These are phyloP conservation scores for Primulina tabacum DNA, from an alignment of 257 asterid species.

Conservation along the genomic window DNA sequence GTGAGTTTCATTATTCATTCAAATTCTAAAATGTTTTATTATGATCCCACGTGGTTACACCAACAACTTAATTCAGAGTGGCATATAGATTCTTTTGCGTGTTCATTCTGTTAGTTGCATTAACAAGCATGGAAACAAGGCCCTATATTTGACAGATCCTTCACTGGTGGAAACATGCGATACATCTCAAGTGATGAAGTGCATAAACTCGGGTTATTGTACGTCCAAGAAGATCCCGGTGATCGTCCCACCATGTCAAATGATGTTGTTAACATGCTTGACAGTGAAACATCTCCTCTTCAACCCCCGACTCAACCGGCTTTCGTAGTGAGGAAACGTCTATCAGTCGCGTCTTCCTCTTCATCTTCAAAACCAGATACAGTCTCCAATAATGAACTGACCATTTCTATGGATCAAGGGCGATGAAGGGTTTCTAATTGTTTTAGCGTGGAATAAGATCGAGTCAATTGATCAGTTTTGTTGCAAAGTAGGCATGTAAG, in stretches of 20 bases:
- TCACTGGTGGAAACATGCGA: constrained; percentile 18
- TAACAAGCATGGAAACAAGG: constrained; percentile 35
- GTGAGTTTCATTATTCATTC: constrained; percentile 25
- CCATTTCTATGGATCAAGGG: constrained; percentile 28
- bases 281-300: constrained; percentile 23
- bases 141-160: constrained; percentile 26
- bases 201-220: constrained; percentile 38
- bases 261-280: constrained; percentile 29
- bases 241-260: constrained; percentile 38
- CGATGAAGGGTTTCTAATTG: constrained; percentile 19
- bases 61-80: too few relatives aligned
- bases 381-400: constrained; percentile 18
- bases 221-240: constrained; percentile 44
- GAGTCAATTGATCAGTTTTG: not conserved
- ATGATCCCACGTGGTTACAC: too few relatives aligned
- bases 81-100: not conserved
- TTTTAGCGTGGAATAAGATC: not conserved
- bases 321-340: constrained; percentile 30
- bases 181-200: constrained; percentile 28
- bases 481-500: too few relatives aligned
- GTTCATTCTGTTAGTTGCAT: not conserved
- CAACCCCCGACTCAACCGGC: constrained; percentile 31
- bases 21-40: too few relatives aligned
- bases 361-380: constrained; percentile 26
- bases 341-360: constrained; percentile 23